These are phyloP conservation scores for Tetrapisispora phaffii DNA, from an alignment of 805 yeast species.

Conservation along the genomic window DNA sequence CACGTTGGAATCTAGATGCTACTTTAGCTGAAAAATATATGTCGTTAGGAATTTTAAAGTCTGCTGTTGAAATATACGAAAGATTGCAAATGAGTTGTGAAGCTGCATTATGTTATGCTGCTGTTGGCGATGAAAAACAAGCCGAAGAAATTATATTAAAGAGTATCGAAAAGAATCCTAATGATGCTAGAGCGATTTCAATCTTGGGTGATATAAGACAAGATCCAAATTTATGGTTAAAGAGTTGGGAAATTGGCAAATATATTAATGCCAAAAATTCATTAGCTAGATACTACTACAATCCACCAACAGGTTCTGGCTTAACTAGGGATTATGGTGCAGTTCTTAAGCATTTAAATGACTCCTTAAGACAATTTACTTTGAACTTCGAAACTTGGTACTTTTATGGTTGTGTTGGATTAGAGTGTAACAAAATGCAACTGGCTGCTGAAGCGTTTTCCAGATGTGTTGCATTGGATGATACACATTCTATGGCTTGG, in stretches of 20 bases:
- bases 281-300: constrained; percentile 60
- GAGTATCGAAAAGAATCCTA: constrained; percentile 47
- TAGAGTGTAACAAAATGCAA: constrained; percentile 60
- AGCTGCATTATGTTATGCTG: constrained; percentile 83
- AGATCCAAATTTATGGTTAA: constrained; percentile 68
- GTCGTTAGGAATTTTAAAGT: constrained; percentile 72
- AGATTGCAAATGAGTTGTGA: constrained; percentile 68
- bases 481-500: constrained; percentile 77
- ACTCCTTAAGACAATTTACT: constrained; percentile 65
- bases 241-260: constrained; percentile 78
- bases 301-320: constrained; percentile 51
- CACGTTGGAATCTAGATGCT: constrained; percentile 79
- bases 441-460: constrained; percentile 88
- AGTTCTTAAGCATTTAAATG: constrained; percentile 61
- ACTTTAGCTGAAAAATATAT: constrained; percentile 76
- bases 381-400: constrained; percentile 77
- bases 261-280: constrained; percentile 83
- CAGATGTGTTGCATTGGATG: constrained; percentile 79
- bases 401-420: constrained; percentile 82
- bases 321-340: constrained; percentile 38
- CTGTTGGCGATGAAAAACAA: constrained; percentile 60
- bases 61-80: constrained; percentile 84
- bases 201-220: constrained; percentile 77
- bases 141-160: constrained; percentile 52
- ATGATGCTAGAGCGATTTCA: constrained; percentile 75